A percentile compares a stretch with the other conserved stretches of the same genome.
Evolutionary conservation across 1,284 basidiomycete species (phyloP).

Genomic region (Fistulina hepatica): DNA sequence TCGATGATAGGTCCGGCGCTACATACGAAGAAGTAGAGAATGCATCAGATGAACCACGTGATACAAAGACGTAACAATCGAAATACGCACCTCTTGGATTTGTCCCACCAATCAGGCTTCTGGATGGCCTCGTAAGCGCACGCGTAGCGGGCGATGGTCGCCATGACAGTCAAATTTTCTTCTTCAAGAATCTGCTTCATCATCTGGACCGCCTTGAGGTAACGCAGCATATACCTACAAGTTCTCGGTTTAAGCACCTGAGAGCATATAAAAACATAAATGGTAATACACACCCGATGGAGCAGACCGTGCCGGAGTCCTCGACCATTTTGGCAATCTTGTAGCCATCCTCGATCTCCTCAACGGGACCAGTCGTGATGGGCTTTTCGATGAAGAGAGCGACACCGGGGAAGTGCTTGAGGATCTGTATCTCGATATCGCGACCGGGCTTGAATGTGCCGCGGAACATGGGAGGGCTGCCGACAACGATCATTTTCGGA

Average conservation of each 20-base stretch:
- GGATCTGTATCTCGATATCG: conserved; percentile 84
- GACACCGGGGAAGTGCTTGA: conserved; percentile 82
- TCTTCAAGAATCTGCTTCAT: conserved; percentile 97
- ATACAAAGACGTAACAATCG: conserved; percentile 1
- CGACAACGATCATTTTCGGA: conserved; percentile 77
- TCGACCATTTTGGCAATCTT: conserved; percentile 57
- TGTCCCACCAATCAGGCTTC: conserved; percentile 98
- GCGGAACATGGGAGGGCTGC: conserved; percentile 89
- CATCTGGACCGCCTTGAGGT: conserved; percentile 90
- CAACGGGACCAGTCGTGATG: conserved; percentile 71
- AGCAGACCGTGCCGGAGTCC: conserved; percentile 69
- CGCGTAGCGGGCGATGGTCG: conserved; percentile 91
- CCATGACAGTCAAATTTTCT: conserved; percentile 95
- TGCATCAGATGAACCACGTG: neutral
- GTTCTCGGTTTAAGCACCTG: too few relatives aligned
- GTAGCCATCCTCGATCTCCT: conserved; percentile 59
- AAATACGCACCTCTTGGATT: conserved; percentile 65
- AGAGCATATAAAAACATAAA: conserved; percentile 2
- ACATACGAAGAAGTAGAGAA: conserved; percentile 7
- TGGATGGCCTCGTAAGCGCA: conserved; percentile 86
- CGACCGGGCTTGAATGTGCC: conserved; percentile 69
- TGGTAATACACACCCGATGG: conserved; percentile 61
- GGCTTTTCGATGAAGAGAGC: conserved; percentile 97
- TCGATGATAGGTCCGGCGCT: conserved; percentile 90
- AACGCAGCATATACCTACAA: conserved; percentile 87